Base-by-base conservation (phyloP, 2,329 filamentous ascomycete genomes). In the Botryosphaeria dothidea region DNA sequence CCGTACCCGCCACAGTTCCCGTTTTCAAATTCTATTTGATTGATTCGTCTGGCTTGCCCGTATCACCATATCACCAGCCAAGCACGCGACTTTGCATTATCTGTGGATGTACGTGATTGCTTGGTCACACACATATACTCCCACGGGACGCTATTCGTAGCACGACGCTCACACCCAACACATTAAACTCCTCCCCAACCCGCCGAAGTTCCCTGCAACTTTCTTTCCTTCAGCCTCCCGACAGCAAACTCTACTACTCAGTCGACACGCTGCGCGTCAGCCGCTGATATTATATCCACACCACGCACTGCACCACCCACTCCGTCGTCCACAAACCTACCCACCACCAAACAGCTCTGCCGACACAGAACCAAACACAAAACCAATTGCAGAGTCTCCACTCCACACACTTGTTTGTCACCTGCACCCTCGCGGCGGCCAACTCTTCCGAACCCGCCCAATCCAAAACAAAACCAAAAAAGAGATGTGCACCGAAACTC, bases 401-500 rank as follows among this genome's bases (percentile, higher is more conserved):
- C n/a, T n/a, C n/a, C n/a, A n/a, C n/a, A n/a, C n/a, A n/a, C n/a
- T n/a, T n/a, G n/a, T n/a, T n/a, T n/a, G n/a, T n/a, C n/a, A n/a
- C n/a, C n/a, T n/a, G n/a, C n/a, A n/a, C n/a, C n/a, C n/a, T n/a
- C n/a, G n/a, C n/a, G n/a, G n/a, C n/a, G n/a, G n/a, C n/a, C n/a
- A n/a, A n/a, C n/a, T n/a, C n/a, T n/a, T n/a, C n/a, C n/a, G n/a
- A n/a, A n/a, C n/a, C n/a, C n/a, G n/a, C 23, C 45, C 2, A 7
- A 11, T 11, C 45, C n/a, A 3, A 23, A 48, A 23, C 19, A 9
- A 17, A 31, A 29, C 6, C 17, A 29, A 31, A 23, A 31, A 31
- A n/a, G 9, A 46, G n/a, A 58, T 58, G 54, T 58, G 54, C 54
- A 58, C 54, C 54, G 54, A 58, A 58, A 58, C 36, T 17, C 36